Base-by-base conservation (phyloP, 1,139 yeast species). In the Magnusiomyces paraingens region DNA sequence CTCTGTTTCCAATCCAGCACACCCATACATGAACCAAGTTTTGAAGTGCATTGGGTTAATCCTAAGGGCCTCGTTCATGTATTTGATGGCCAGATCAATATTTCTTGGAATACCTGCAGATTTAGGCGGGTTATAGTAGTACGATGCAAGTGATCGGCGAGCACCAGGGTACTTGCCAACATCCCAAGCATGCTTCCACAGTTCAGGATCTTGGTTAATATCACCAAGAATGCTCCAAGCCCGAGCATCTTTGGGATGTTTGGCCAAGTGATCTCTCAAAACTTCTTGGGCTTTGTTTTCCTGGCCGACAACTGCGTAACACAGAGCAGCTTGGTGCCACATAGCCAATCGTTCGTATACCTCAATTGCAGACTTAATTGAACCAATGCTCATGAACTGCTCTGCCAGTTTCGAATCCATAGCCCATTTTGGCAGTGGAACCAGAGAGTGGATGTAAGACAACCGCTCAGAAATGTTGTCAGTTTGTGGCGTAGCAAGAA, bases 1-100 rank as follows among this genome's bases (percentile, higher is more conserved):
- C 11, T 73, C 78, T 12, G 82, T 70, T 64, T 90, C 96, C 51
- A 94, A 73, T 0, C 95, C 96, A 55, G 91, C 77, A 64, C 96
- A 88, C 3, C 99, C 98, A 64, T 91, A 91, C 63, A 90, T 80
- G 67, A 83, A 93, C 96, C 98, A 91, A 48, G 94, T 87, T 36
- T 86, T 87, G 62, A 79, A 82, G 62, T 79, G 82, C 55, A 89
- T 73, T n/a, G 97, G 95, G 64, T 85, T 85, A 17, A 82, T 81
- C 22, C 77, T 74, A 57, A 93, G 75, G 12, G 95, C 83, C 49
- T 89, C 95, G 62, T 81, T 79, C 73, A 90, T 78, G 65, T 90
- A 88, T 47, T 72, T 70, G 54, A 89, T 77, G 0, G 93, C 86
- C 50, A 72, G 64, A 10, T 69, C 76, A 15, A 84, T 62, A 60